phyloP scores from a whole-genome alignment of 768 basidiomycete genomes.

The Sporobolomyces pararoseus region DNA sequence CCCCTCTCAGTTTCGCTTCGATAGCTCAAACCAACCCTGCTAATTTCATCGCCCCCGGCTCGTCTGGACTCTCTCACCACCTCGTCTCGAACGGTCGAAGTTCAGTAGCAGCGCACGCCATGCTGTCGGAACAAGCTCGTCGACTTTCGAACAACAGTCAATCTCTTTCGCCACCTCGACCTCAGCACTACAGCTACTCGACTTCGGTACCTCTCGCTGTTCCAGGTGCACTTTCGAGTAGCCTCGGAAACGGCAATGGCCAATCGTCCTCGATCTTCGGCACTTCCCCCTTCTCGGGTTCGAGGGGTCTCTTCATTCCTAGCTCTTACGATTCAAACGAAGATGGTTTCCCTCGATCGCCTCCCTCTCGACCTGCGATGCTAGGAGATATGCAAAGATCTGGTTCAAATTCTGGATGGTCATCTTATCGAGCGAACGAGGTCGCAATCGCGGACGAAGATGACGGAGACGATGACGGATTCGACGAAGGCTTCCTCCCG shows the following conservation, averaged over 20 bases:
- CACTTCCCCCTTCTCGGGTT: constrained; percentile 41
- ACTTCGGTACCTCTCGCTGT: constrained; percentile 29
- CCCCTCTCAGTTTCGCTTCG: constrained; percentile 25
- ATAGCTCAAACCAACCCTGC: constrained; percentile 12
- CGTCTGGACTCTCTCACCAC: constrained; percentile 35
- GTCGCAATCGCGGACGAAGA: constrained; percentile 39
- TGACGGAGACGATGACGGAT: constrained; percentile 33
- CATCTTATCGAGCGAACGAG: constrained; percentile 1
- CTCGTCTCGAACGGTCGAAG: constrained; percentile 16
- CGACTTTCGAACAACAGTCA: constrained; percentile 36
- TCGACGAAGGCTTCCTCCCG: constrained; percentile 61
- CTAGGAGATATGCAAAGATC: constrained; percentile 20
- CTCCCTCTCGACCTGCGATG: constrained; percentile 8
- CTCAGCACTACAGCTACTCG: neutral
- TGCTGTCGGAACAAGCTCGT: constrained; percentile 35
- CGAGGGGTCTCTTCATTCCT: constrained; percentile 39
- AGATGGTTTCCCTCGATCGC: constrained; percentile 37
- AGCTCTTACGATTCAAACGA: constrained; percentile 36
- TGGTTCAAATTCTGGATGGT: constrained; percentile 1
- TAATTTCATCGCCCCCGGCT: constrained; percentile 14
- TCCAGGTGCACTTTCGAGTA: neutral
- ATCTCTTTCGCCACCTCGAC: constrained; percentile 31
- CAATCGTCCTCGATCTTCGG: constrained; percentile 33
- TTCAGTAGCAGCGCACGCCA: constrained; percentile 34
- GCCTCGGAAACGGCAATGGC: neutral